Evolutionary conservation across 2,329 filamentous ascomycete species (phyloP).

Genomic region (Aureobasidium uvarum): DNA sequence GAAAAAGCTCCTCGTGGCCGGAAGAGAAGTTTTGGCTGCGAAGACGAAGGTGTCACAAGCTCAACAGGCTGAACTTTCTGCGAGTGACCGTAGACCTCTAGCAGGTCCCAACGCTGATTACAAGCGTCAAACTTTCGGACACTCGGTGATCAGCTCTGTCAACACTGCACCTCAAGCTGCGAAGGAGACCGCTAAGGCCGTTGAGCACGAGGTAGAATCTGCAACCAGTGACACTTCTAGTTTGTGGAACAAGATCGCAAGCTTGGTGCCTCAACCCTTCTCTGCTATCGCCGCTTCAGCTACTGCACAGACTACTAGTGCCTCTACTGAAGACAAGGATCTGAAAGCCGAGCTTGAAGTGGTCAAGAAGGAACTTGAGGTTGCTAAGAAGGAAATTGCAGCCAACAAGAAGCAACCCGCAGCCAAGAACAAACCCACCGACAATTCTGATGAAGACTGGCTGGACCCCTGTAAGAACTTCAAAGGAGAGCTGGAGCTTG

Average conservation of each 20-base stretch:
- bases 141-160: not conserved
- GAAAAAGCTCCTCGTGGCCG: not conserved
- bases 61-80: not conserved
- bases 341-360: not conserved
- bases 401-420: not conserved
- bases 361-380: not conserved
- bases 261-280: not conserved
- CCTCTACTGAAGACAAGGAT: not conserved
- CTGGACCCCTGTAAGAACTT: not conserved
- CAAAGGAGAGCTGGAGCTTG: not conserved
- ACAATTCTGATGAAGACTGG: not conserved
- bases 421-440: not conserved
- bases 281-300: not conserved
- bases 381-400: not conserved
- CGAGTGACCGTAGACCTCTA: not conserved
- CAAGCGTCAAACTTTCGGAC: not conserved
- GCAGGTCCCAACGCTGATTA: slow-evolving; percentile 1
- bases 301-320: not conserved
- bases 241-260: not conserved
- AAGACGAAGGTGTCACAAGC: not conserved
- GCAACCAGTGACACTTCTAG: not conserved
- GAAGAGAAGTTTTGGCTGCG: not conserved
- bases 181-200: not conserved
- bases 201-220: not conserved
- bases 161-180: not conserved